Base-by-base conservation (phyloP, 331 rosid species). In the Quercus lobata region DNA sequence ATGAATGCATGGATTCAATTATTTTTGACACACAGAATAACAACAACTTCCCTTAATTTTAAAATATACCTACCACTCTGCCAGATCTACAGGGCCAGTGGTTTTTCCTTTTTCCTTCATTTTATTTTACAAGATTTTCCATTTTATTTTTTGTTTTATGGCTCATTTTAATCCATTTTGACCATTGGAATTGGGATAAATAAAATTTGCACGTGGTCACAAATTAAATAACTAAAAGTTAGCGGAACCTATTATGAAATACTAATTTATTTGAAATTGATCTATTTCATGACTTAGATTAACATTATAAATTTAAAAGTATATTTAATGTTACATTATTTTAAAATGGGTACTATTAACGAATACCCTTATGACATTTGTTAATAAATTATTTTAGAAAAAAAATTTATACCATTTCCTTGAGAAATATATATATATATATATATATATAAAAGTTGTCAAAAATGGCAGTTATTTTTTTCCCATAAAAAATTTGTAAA, bases 1-100 rank as follows among this genome's bases (percentile, higher is more conserved):
- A 74, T 75, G 32, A 27, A 60, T 75, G 32, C 32, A 24, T 22
- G 15, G 30, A 78, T 75, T 57, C 66, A 75, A 81, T 83, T 72
- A 69, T 65, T 83, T 71, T 63, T 0, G 24, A 71, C 10, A 62
- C 17, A 65, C 18, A 61, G 34, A 69, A 37, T 58, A 58, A 72
- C 62, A 57, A 41, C 46, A 2, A 8, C 46, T 8, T 41, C 11
- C 11, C 46, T 8, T 66, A 30, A 27, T 19, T 66, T 27, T 14
- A 32, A 66, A 32, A 29, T 2, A 66, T 32, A 80, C 74, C 14
- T 60, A 61, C 46, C 46, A 41, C 46, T 72, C 69, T 30, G 21
- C 66, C 34, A 75, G 74, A 73, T 11, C 22, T 22, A 6, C 27
- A 2, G 10, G 65, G 29, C 30, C 65, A 57, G 10, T 21, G 16